Conservation (phyloP, 2,329 filamentous ascomycete species). For the Xylariaceae sp. region DNA sequence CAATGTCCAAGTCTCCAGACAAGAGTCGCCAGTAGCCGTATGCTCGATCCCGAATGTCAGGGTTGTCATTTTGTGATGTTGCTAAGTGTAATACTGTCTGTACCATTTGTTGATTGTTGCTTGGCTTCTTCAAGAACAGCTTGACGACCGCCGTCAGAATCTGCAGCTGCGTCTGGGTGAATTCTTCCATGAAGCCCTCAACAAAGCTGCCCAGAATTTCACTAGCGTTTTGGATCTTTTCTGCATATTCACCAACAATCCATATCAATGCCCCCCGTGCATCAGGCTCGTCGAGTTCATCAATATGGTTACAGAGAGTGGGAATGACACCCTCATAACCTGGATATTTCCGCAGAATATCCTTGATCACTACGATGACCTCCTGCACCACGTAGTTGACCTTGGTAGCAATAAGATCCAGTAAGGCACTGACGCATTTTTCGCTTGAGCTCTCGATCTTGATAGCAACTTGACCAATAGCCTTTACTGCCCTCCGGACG, state of each 20-base stretch:
- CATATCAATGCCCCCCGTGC: constrained; percentile 90
- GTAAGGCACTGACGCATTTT: constrained; percentile 87
- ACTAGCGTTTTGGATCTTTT: constrained; percentile 98
- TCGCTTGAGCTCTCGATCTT: constrained; percentile 95
- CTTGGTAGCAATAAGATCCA: constrained; percentile 94
- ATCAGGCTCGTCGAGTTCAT: constrained; percentile 91
- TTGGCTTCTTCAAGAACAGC: constrained; percentile 93
- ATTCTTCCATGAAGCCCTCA: constrained; percentile 92
- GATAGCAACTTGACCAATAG: constrained; percentile 96
- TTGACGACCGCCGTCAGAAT: constrained; percentile 97
- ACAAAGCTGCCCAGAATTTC: constrained; percentile 90
- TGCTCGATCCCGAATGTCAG: constrained; percentile 91
- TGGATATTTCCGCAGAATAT: constrained; percentile 95
- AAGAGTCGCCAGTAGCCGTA: constrained; percentile 98
- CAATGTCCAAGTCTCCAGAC: constrained; percentile 84
- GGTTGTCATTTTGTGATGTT: constrained; percentile 94
- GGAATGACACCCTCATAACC: constrained; percentile 98
- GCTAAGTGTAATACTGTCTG: constrained; percentile 92
- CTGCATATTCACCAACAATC: constrained; percentile 98
- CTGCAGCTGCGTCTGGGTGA: constrained; percentile 97
- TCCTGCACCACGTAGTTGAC: constrained; percentile 99
- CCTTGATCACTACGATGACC: constrained; percentile 97
- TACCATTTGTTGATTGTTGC: constrained; percentile 83
- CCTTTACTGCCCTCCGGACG: constrained; percentile 86
- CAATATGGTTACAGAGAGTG: constrained; percentile 91